Evolutionary conservation across 768 basidiomycete species (phyloP), one percentile per base, ranked within the genome.

Genomic region (Sporobolomyces pararoseus): DNA sequence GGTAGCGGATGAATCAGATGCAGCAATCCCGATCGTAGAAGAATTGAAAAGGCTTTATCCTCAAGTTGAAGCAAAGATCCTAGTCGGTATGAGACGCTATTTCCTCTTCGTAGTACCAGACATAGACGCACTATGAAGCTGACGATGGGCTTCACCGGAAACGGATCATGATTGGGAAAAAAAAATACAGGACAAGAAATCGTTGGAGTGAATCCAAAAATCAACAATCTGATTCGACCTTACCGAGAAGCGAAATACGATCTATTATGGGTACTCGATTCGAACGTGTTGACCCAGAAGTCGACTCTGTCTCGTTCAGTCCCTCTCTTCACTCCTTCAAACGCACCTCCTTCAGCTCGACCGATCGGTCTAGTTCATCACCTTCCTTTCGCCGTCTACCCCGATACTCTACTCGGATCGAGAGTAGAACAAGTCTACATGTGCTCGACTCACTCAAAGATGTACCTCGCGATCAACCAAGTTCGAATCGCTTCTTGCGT

Each of bases 381-480:
- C 78, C 89, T 97, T 23, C 96, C 96, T 0, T 90, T 91, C 77
- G 95, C 91, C 2, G 83, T 88, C 65, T 86, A 86, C 69, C 87
- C 88, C 75, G 81, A 83, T 49, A 82, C 82, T 59, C 80, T 83
- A 23, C 81, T 92, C 65, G 96, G 96, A 3, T 87, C 92, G 34
- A 83, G 85, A 70, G 82, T 98, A 32, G 96, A 99, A 81, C 89
- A 91, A 70, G 91, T 90, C 58, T 99, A 95, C 79, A 81, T 99
- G 66, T 97, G 97, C 79, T 95, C 93, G 7, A 97, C 91, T 70
- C 96, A 98, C 78, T 96, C 95, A 31, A 98, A 94, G 80, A 98
- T 99, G 96, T 99, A 99, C 78, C 84, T 98, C 65, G 95, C 94
- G 23, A 91, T 99, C 79, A 96, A 97, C 81, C 84, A 87, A 0